These are phyloP conservation scores for Aspergillus carbonarius DNA, from an alignment of 2,329 filamentous ascomycete species.

Conservation along the genomic window DNA sequence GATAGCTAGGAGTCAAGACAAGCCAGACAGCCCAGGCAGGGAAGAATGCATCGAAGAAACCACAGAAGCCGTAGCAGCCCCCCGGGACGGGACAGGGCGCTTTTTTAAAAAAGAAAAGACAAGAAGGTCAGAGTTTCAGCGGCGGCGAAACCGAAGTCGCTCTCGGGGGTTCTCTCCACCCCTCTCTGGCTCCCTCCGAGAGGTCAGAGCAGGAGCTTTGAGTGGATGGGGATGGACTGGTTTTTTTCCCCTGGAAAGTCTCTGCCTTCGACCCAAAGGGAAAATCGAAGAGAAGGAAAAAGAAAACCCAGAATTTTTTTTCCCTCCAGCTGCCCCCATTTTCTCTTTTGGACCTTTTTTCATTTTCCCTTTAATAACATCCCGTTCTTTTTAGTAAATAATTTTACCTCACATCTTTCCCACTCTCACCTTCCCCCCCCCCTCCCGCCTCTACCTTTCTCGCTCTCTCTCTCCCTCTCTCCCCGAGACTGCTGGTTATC, in stretches of 20 bases:
- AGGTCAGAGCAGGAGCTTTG: background rate
- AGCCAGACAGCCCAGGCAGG: background rate
- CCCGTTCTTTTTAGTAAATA: conserved; percentile 42
- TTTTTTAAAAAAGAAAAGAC: background rate
- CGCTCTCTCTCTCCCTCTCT: conserved; percentile 11
- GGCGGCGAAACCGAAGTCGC: background rate
- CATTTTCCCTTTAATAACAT: conserved; percentile 22
- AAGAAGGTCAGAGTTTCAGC: background rate
- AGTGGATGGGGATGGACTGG: conserved; percentile 3
- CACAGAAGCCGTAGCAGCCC: background rate
- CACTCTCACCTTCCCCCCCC: conserved; percentile 12
- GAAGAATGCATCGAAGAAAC: background rate
- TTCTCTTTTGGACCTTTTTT: conserved; percentile 6
- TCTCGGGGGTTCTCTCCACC: background rate
- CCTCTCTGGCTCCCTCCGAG: background rate
- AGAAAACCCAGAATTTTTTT: conserved; percentile 17
- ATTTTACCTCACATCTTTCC: conserved; percentile 41
- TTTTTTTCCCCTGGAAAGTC: conserved; percentile 2
- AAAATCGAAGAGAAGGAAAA: conserved; percentile 12
- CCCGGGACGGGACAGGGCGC: background rate
- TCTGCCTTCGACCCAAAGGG: conserved; percentile 3
- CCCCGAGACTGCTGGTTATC: conserved; percentile 25
- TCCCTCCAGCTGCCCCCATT: background rate
- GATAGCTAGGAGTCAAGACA: background rate
- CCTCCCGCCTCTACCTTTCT: conserved; percentile 20